phyloP scores from a whole-genome alignment of 2,329 filamentous ascomycete genomes.

The Aspergillus cejpii region DNA sequence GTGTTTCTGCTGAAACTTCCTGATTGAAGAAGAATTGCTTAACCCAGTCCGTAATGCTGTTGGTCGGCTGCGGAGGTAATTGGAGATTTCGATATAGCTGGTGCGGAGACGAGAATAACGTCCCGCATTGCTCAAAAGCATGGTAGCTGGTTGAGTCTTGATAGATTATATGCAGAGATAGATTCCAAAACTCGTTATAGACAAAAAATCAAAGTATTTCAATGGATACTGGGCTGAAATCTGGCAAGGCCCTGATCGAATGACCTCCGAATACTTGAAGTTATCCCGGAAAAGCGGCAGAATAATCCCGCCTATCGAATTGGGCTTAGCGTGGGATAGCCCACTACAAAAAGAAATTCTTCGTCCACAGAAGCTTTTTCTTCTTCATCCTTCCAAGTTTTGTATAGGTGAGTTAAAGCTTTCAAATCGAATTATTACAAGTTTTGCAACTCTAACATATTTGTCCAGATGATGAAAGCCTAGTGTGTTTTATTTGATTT shows the following conservation, averaged over 20 bases:
- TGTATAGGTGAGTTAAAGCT: constrained; percentile 69
- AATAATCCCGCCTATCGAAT: constrained; percentile 19
- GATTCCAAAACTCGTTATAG: background rate
- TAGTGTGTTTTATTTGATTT: constrained; percentile 89
- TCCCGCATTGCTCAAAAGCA: constrained; percentile 21
- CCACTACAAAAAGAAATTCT: constrained; percentile 23
- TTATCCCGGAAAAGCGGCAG: constrained; percentile 10
- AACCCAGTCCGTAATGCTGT: constrained; percentile 5
- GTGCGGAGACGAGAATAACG: constrained; percentile 25
- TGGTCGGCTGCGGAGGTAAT: constrained; percentile 26
- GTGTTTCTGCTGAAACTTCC: constrained; percentile 21
- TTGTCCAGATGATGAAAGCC: constrained; percentile 94
- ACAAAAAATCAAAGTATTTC: background rate
- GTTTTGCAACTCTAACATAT: constrained; percentile 10
- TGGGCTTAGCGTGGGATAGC: constrained; percentile 18
- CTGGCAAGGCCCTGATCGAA: background rate
- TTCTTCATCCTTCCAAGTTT: constrained; percentile 98
- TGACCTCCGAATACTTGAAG: constrained; percentile 6
- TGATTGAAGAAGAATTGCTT: constrained; percentile 2
- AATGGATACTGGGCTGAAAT: background rate
- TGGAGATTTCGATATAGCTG: constrained; percentile 37
- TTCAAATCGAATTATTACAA: constrained; percentile 18
- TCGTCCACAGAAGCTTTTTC: constrained; percentile 38
- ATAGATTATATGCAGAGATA: background rate
- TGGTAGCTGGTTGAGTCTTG: constrained; percentile 2